These are phyloP conservation scores for Trypanosoma caninum DNA, from an alignment of 208 protist species.

Conservation along the genomic window DNA sequence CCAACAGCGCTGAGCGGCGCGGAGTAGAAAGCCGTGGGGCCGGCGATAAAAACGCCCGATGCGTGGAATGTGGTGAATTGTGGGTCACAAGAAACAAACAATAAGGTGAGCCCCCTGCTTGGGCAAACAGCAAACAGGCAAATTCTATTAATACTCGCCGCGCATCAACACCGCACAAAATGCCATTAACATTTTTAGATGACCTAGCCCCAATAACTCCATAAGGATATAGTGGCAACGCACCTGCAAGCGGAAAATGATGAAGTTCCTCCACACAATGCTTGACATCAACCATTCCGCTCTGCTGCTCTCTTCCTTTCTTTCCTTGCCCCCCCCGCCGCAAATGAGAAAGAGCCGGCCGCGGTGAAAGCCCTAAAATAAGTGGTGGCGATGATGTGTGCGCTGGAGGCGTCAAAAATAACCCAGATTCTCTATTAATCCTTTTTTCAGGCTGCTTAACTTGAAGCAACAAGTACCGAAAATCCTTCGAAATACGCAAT, in stretches of 20 bases:
- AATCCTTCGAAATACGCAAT: constrained; percentile 37
- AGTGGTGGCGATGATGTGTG: neutral
- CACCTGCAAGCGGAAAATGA: constrained; percentile 46
- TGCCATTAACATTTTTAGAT: constrained; percentile 40
- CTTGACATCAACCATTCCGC: too few species aligned
- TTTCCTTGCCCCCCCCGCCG: neutral
- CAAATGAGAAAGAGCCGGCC: too few species aligned
- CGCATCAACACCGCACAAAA: constrained; percentile 50
- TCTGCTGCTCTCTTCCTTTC: neutral
- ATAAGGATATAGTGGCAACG: constrained; percentile 37
- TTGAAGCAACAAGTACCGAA: constrained; percentile 38
- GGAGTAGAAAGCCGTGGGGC: neutral
- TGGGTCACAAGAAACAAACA: constrained; percentile 50
- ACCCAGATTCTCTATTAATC: neutral
- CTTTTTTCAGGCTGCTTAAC: constrained; percentile 23
- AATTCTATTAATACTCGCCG: constrained; percentile 50
- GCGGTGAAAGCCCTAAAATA: neutral
- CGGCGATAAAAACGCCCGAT: neutral
- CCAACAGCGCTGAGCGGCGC: constrained; percentile 30
- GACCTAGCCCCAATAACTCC: constrained; percentile 45
- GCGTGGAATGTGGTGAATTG: constrained; percentile 25
- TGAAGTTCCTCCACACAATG: constrained; percentile 38
- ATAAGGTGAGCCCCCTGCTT: constrained; percentile 27
- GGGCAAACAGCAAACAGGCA: constrained; percentile 53
- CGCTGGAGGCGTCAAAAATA: neutral